Base-by-base conservation (phyloP, 2,329 filamentous ascomycete genomes). In the Colletotrichum sojae region DNA sequence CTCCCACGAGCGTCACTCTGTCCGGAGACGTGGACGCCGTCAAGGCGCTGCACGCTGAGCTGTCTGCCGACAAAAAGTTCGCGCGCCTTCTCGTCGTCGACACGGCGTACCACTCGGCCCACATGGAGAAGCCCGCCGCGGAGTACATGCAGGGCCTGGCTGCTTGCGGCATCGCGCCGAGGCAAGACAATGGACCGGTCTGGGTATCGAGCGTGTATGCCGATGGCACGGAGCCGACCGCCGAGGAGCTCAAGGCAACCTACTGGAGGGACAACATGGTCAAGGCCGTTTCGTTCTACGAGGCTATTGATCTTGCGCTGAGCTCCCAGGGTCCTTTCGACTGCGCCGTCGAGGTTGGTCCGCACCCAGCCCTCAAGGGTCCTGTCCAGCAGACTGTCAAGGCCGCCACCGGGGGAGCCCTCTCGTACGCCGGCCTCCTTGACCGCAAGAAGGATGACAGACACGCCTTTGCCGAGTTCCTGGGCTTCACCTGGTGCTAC, bases 21-120 rank as follows among this genome's bases (percentile, higher is more conserved):
- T 79, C 80, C 0, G 80, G 80, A 1, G 75, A 78, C 36, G 51
- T 52, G 2, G 54, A 53, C 2, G 73, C 72, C 2, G 68, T 82
- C 2, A 67, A 76, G 15, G 69, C 72, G 9, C 52, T 80, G 1
- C 67, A 71, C 12, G 45, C 52, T 3, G 43, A 70, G 43, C 64
- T 78, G 15, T 58, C 73, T 4, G 71, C 73, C 4, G 73, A 78
- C 9, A 52, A 74, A 1, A 79, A 73, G 56, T 83, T 83, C 56
- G 76, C 78, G 0, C 74, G 80, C 2, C 12, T 77, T 0, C 74
- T 87, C 6, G 71, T 73, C 1, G 79, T 86, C 0, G 82, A 85
- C 52, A 83, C 78, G 0, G 85, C 84, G 0, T 87, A 86, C 58
- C 85, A 87, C 73, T 86, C 84, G 0, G 78, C 78, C 1, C 85